Conservation (phyloP, 1,139 yeast genomes). For the Sugiyamaella paludigena region DNA sequence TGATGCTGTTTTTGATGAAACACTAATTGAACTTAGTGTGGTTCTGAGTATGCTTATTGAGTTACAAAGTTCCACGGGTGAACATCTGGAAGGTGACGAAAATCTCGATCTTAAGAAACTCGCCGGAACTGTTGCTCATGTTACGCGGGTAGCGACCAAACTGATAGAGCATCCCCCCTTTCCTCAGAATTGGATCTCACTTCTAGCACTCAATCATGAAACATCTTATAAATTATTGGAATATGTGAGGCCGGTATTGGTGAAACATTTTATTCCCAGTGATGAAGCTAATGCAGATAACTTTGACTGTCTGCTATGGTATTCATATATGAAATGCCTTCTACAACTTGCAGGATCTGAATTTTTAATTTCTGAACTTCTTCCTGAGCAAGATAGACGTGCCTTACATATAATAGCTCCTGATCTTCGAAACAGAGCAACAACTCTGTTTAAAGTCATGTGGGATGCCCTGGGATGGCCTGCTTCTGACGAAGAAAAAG, state of each 20-base stretch:
- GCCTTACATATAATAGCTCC: slow-evolving; percentile 49
- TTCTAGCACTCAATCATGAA: slow-evolving; percentile 44
- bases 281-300: slow-evolving; percentile 58
- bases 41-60: slow-evolving; percentile 40
- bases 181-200: slow-evolving; percentile 33
- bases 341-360: slow-evolving; percentile 51
- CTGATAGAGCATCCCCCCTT: slow-evolving; percentile 36
- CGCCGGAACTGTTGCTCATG: not conserved
- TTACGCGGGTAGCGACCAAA: slow-evolving; percentile 7
- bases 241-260: slow-evolving; percentile 43
- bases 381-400: slow-evolving; percentile 5
- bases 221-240: slow-evolving; percentile 62
- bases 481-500: slow-evolving; percentile 55
- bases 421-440: slow-evolving; percentile 60
- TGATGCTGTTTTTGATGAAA: slow-evolving; percentile 69
- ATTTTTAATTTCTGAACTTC: slow-evolving; percentile 15
- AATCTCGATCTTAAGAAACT: not conserved
- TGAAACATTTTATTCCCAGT: slow-evolving; percentile 48
- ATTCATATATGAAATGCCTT: slow-evolving; percentile 56
- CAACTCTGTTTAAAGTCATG: slow-evolving; percentile 53
- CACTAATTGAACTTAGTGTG: slow-evolving; percentile 62
- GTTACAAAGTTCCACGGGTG: not conserved
- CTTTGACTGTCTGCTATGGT: slow-evolving; percentile 53
- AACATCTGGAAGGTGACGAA: not conserved
- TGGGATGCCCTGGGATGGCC: slow-evolving; percentile 80